Base-by-base conservation (phyloP, 352 stramenopile genomes). In the Phytophthora pseudosyringae region DNA sequence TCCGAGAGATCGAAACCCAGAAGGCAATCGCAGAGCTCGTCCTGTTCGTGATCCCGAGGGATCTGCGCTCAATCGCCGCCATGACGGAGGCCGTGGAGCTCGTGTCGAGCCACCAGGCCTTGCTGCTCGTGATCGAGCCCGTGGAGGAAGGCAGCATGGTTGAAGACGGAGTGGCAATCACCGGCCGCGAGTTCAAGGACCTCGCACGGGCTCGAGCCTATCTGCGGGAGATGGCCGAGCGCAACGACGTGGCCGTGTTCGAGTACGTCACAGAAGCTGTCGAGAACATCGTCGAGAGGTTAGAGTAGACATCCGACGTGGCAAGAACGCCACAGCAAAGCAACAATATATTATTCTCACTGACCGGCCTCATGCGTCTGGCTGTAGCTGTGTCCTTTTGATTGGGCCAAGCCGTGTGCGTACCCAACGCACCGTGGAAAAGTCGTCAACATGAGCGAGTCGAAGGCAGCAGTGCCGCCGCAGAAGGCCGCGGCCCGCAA, bases 51-150 rank as follows among this genome's bases (percentile, higher is more conserved):
- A 94, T 95, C 41, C 85, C 88, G 5, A 75, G 76, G 36, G 76
- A 87, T 44, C 70, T 84, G 18, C 80, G 88, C 9, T 90, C 85
- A 2, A 95, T 95, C 49, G 85, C 85, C 0, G 82, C 85, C 13
- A 95, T 95, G 88, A 92, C 84, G 0, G 85, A 95, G 43, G 83
- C 88, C 1, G 79, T 94, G 9, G 83, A 91, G 68, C 73, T 96
- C 1, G 78, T 96, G 16, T 86, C 78, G 18, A 91, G 76, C 39
- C 73, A 78, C 47, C 73, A 81, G 61, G 88, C 83, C 2, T 69
- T 95, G 53, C 73, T 95, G 61, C 74, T 95, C 10, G 88, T 94
- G 47, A 81, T 95, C 25, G 86, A 95, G 50, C 77, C 82, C 4
- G 68, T 91, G 28, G 63, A 75, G 12, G 83, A 93, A 74, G 82